phyloP scores from a whole-genome alignment of 2,329 filamentous ascomycete species.

The Ascochyta rabiei region DNA sequence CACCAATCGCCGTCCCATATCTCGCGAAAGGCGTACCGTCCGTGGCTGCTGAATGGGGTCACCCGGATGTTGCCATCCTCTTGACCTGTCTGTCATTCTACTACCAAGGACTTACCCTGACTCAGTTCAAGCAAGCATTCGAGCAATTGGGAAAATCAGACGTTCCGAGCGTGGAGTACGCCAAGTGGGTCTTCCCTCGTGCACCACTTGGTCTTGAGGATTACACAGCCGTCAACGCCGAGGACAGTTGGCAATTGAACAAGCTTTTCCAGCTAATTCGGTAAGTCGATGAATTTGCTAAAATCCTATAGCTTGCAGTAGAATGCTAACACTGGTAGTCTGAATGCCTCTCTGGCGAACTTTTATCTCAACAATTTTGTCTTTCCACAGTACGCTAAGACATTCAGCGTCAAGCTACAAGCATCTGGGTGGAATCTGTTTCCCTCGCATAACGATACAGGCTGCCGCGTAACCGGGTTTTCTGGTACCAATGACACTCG shows the following conservation, averaged over 20 bases:
- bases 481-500: constrained; percentile 73
- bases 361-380: constrained; percentile 71
- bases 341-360: constrained; percentile 62
- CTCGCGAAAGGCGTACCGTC: constrained; percentile 68
- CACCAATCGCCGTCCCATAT: constrained; percentile 69
- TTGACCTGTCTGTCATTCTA: constrained; percentile 63
- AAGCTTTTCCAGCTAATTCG: constrained; percentile 46
- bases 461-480: constrained; percentile 67
- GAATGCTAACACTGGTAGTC: not conserved
- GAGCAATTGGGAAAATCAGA: constrained; percentile 61
- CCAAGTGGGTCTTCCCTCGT: constrained; percentile 57
- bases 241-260: constrained; percentile 58
- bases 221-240: constrained; percentile 65
- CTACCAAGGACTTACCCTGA: constrained; percentile 60
- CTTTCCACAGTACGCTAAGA: constrained; percentile 68
- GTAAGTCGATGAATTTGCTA: not conserved
- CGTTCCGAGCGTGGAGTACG: constrained; percentile 63
- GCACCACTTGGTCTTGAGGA: constrained; percentile 54
- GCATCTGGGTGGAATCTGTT: constrained; percentile 70
- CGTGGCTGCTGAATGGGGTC: constrained; percentile 69
- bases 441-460: constrained; percentile 9
- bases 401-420: constrained; percentile 68
- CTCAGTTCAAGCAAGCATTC: constrained; percentile 59
- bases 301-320: not conserved
- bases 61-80: constrained; percentile 63